Percentiles rank a stretch among this genome's conserved stretches.
phyloP scores from a whole-genome alignment of 2,329 filamentous ascomycete species.

The Apiospora phragmitis region DNA sequence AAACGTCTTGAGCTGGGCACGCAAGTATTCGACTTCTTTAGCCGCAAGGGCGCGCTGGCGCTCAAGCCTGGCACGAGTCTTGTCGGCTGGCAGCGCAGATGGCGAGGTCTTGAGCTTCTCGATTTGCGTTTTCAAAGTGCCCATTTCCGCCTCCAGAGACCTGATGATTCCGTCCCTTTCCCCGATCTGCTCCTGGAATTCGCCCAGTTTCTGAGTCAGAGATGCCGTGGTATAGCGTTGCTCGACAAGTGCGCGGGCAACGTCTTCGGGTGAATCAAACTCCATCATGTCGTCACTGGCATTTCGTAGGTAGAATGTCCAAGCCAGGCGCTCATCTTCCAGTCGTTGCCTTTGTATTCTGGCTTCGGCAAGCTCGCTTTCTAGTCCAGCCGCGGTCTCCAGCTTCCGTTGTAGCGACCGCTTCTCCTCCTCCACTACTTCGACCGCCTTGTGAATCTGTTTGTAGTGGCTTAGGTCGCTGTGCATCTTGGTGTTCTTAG shows the following conservation, averaged over 20 bases:
- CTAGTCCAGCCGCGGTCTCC: constrained; percentile 70
- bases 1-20: constrained; percentile 86
- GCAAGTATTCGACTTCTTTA: constrained; percentile 92
- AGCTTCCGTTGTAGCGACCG: constrained; percentile 76
- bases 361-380: constrained; percentile 76
- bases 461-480: constrained; percentile 80
- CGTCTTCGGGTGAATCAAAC: constrained; percentile 84
- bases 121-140: constrained; percentile 64
- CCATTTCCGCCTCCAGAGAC: constrained; percentile 69
- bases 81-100: constrained; percentile 55
- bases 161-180: constrained; percentile 77
- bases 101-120: constrained; percentile 64
- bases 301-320: constrained; percentile 81
- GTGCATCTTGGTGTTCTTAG: constrained; percentile 75
- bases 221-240: constrained; percentile 79
- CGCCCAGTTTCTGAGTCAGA: constrained; percentile 78
- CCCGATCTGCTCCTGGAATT: constrained; percentile 73
- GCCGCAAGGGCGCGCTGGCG: constrained; percentile 81
- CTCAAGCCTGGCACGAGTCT: constrained; percentile 74
- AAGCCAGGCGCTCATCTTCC: constrained; percentile 84
- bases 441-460: constrained; percentile 80
- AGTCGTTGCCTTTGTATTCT: constrained; percentile 81
- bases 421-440: constrained; percentile 96
- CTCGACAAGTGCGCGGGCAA: constrained; percentile 81
- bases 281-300: constrained; percentile 63